Evolutionary conservation across 2,329 filamentous ascomycete species (phyloP), one percentile per base, ranked within the genome.

Genomic region (Pseudogymnoascus destructans): DNA sequence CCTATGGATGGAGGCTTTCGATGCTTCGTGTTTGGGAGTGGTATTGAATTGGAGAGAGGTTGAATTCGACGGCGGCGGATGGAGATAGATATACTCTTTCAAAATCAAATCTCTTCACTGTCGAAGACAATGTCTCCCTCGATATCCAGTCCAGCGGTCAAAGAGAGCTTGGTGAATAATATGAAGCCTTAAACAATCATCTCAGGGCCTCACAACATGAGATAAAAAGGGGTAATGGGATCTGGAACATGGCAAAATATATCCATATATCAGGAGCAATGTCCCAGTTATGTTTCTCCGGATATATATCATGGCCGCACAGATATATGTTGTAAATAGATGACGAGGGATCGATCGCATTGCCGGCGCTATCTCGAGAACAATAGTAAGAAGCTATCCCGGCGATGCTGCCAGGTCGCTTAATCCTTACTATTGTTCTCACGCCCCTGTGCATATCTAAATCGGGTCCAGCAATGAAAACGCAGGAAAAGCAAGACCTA

Each of bases 361-460:
- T 52, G 42, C 42, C 42, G 42, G 42, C 42, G 42, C 42, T 52
- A 49, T 49, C 42, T 49, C 42, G 10, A 49, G 42, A 49, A 49
- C 42, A 49, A 49, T 49, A 49, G 42, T 49, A 49, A 49, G 42
- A 49, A 49, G 42, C 23, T 49, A 30, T 30, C 23, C 42, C 25
- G 42, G 8, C 23, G 42, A 30, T 30, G 42, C 7, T 7, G 42
- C 23, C n/a, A 25, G 10, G 23, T 52, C 42, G 42, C 42, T 52
- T 52, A 52, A 52, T 52, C 23, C 42, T 49, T 52, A 52, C 42
- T 30, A 52, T 52, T 52, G 42, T 52, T 52, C 42, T 52, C 23
- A 1, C 42, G 42, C 42, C 42, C 42, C 42, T 52, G 42, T 52
- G 42, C 42, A 30, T 52, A 27, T 52, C 23, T 17, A 27, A 30